Percentiles rank a stretch among this genome's conserved stretches.
Evolutionary conservation across 495 filamentous ascomycete genomes (phyloP).

Genomic region (Glonium stellatum): DNA sequence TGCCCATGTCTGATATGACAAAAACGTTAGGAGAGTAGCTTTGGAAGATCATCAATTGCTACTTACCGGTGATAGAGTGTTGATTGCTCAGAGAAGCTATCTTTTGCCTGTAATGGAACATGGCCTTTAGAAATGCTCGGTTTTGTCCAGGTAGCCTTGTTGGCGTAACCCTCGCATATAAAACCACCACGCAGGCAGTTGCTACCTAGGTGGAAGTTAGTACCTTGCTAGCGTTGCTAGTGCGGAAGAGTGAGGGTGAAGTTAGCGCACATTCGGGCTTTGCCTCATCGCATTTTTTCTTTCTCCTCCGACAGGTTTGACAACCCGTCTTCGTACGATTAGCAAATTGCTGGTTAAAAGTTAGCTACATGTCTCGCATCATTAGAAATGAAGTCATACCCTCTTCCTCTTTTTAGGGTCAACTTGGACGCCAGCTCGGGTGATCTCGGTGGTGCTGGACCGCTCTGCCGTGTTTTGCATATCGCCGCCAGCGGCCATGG

Average conservation of each 20-base stretch:
- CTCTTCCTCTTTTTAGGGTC: constrained; percentile 31
- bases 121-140: constrained; percentile 53
- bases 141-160: constrained; percentile 65
- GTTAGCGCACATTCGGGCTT: constrained; percentile 75
- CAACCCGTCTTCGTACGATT: constrained; percentile 97
- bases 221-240: neutral
- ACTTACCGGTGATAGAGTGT: constrained; percentile 25
- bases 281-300: constrained; percentile 97
- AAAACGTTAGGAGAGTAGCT: neutral
- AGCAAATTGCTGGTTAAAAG: constrained; percentile 68
- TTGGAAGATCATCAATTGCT: neutral
- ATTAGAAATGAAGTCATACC: constrained; percentile 5
- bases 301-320: constrained; percentile 85
- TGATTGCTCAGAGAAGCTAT: constrained; percentile 43
- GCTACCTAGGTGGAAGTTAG: constrained; percentile 52
- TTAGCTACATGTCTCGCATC: constrained; percentile 19
- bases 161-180: constrained; percentile 88
- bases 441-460: constrained; percentile 19
- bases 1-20: constrained; percentile 15
- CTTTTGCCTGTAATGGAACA: constrained; percentile 80
- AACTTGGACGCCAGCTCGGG: constrained; percentile 28
- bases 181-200: constrained; percentile 92
- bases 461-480: constrained; percentile 4
- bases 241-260: neutral
- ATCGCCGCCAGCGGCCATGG: constrained; percentile 1